phyloP scores from a whole-genome alignment of 2,329 filamentous ascomycete species.

The Ophiostoma perfectum region DNA sequence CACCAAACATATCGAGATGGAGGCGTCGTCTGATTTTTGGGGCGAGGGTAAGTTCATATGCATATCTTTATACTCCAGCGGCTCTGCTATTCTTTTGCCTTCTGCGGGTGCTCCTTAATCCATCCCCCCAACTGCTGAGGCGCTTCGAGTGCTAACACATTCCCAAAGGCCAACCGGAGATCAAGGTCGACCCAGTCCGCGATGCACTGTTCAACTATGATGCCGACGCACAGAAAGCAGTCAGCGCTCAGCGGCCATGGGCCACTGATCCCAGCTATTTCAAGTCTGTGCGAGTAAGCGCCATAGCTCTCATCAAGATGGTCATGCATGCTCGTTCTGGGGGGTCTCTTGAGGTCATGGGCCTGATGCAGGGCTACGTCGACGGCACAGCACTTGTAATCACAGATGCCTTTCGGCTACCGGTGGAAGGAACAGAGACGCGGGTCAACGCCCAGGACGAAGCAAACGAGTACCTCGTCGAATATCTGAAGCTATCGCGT shows the following conservation, averaged over 20 bases:
- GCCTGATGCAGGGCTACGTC: constrained; percentile 94
- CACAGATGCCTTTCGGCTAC: constrained; percentile 87
- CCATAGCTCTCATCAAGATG: constrained; percentile 95
- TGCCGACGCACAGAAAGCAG: constrained; percentile 58
- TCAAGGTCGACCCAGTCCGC: constrained; percentile 76
- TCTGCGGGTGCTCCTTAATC: too few species aligned
- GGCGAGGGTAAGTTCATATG: constrained; percentile 40
- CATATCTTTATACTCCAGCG: neutral
- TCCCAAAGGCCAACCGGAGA: constrained; percentile 67
- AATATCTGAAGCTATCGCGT: constrained; percentile 71
- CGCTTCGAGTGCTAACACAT: too few species aligned
- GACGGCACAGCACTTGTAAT: constrained; percentile 80
- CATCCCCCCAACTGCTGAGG: too few species aligned
- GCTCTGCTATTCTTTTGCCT: neutral
- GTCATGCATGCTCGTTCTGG: constrained; percentile 98
- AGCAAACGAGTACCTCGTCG: constrained; percentile 94
- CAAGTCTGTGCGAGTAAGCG: constrained; percentile 87
- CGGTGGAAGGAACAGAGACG: constrained; percentile 97
- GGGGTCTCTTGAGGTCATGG: constrained; percentile 91
- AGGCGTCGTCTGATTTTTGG: constrained; percentile 56
- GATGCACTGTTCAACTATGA: constrained; percentile 91
- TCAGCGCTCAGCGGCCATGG: constrained; percentile 68
- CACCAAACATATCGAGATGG: constrained; percentile 37
- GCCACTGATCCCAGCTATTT: constrained; percentile 75
- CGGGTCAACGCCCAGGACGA: constrained; percentile 93